Base-by-base conservation (phyloP, 768 basidiomycete genomes). In the Kondoa malvinella region DNA sequence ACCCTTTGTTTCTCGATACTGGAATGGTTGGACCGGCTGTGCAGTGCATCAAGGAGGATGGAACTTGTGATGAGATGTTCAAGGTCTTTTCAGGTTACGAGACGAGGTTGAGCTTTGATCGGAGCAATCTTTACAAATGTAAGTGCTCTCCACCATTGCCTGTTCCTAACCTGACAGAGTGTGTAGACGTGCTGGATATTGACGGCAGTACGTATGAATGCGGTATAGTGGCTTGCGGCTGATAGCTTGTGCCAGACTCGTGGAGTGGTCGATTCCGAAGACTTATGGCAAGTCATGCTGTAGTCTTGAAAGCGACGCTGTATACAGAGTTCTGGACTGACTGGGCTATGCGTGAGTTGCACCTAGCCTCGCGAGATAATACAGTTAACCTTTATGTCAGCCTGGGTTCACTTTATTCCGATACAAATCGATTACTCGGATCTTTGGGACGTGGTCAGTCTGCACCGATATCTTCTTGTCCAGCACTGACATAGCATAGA, bases 351-450 rank as follows among this genome's bases (percentile, higher is more conserved):
- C 69, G 68, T 61, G 62, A 64, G 33, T 21, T 17, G 16, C 3
- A 21, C 30, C 40, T n/a, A 58, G 8, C 8, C 40, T 21, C 21
- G 40, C 8, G 40, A 8, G 8, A 21, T 8, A 50, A 8, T 21
- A 8, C 21, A 8, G 40, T 21, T 50, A 50, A 50, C 21, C 12
- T 92, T 92, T 90, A 83, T 92, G 32, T 85, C 91, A 73, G 92
- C 92, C 30, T 96, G 92, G 86, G 83, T 74, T 29, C 82, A 78
- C 65, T 75, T 72, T 71, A 68, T 73, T 59, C 74, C 74, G 16
- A 58, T 75, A 68, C 71, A 74, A 58, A 70, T 75, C 59, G 74
- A 75, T 68, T 75, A 75, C 66, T 72, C 72, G 59, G 74, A 75
- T 70, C 66, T 89, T 2, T 83, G 87, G 73, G 88, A 90, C 72